Evolutionary conservation across 148 eudicot genomes (phyloP), one percentile per base, ranked within the genome.

Genomic region (Camellia granthamiana): DNA sequence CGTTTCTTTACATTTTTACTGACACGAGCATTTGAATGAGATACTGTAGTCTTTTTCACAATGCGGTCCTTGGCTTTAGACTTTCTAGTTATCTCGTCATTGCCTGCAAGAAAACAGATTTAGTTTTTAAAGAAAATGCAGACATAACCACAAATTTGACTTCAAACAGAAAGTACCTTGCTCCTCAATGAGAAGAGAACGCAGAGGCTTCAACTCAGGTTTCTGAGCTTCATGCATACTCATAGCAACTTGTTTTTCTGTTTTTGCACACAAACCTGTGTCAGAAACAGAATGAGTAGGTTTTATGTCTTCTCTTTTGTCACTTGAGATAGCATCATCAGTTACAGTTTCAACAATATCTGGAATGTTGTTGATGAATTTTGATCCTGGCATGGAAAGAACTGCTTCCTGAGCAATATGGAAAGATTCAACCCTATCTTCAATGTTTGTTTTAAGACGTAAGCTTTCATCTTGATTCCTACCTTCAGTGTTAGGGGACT

Each of bases 101-200:
- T 78, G 44, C 80, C 94, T 90, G 85, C 74, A 60, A 56, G 9
- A 63, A 63, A 77, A 55, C 43, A 56, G 51, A 16, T 56, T 42
- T 21, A 69, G 68, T 7, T 16, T 18, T 16, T 56, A 38, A 67
- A 47, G 16, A 73, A 30, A 15, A 19, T 0, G n/a, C 42, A 69
- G 42, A 10, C 15, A 3, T 54, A 49, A 23, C 7, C 5, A 58
- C 9, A 67, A 3, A 21, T 62, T 49, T n/a, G 46, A 11, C 23
- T 46, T 62, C 52, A 72, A 78, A 65, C 51, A 42, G 18, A 78
- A 71, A 41, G 68, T 83, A 88, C 91, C 91, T 84, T 83, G 75
- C 56, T 44, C 74, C 42, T 83, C 80, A 4, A 38, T 13, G 23
- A 84, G 42, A 38, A 83, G 16, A 61, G 78, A 78, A 42, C 43